Conservation (phyloP, 2,329 filamentous ascomycete species). For the Curvularia lunata region DNA sequence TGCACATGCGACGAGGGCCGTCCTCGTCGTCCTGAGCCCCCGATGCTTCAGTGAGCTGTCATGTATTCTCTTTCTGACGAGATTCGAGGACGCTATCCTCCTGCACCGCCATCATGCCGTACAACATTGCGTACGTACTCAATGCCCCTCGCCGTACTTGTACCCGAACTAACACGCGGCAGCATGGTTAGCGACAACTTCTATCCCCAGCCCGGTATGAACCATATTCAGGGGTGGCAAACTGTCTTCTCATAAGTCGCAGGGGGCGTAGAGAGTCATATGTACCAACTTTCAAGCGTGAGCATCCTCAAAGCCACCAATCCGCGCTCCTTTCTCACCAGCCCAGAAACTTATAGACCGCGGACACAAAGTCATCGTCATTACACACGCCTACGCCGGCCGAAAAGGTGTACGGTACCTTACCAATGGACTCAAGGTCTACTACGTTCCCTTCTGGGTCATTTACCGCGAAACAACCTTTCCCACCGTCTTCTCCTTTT, state of each 20-base stretch:
- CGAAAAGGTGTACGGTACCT: slow-evolving; percentile 92
- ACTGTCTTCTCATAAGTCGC: slow-evolving; percentile 26
- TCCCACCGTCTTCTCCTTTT: slow-evolving; percentile 97
- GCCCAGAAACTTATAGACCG: slow-evolving; percentile 87
- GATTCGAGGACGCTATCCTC: slow-evolving; percentile 32
- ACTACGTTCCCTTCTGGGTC: slow-evolving; percentile 94
- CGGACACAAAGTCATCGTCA: slow-evolving; percentile 96
- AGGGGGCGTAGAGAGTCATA: slow-evolving; percentile 95
- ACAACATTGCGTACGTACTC: slow-evolving; percentile 69
- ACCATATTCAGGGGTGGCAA: neutral
- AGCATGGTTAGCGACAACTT: slow-evolving; percentile 99
- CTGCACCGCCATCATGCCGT: slow-evolving; percentile 60
- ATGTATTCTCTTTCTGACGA: slow-evolving; percentile 27
- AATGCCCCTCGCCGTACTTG: neutral
- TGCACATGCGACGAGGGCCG: slow-evolving; percentile 8
- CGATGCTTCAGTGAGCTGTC: slow-evolving; percentile 23
- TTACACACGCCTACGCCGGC: slow-evolving; percentile 92
- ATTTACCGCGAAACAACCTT: slow-evolving; percentile 94
- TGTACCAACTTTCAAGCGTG: slow-evolving; percentile 90
- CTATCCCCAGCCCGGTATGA: slow-evolving; percentile 84
- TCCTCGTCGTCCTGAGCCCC: neutral
- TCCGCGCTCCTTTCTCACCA: slow-evolving; percentile 17
- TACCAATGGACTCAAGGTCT: slow-evolving; percentile 97
- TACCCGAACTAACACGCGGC: slow-evolving; percentile 17
- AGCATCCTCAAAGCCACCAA: slow-evolving; percentile 18